Evolutionary conservation across 176 grass and related monocot genomes (phyloP).

Genomic region (Aegilops bicornis): DNA sequence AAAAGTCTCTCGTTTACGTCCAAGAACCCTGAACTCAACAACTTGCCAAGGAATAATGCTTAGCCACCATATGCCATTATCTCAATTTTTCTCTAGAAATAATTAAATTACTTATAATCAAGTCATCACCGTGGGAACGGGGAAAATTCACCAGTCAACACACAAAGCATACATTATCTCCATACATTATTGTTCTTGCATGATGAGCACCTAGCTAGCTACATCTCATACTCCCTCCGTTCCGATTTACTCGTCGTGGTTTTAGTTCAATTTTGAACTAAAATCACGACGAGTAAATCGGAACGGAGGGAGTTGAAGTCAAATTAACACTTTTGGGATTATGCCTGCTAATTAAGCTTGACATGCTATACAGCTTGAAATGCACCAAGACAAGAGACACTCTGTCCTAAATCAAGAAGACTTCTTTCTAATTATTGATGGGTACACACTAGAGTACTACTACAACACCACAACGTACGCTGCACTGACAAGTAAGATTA

Average conservation of each 20-base stretch:
- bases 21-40: too few relatives aligned
- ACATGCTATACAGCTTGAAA: slow-evolving; percentile 30
- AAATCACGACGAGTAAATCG: too few relatives aligned
- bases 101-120: not conserved
- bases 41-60: not conserved
- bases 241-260: too few relatives aligned
- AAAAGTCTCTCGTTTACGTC: too few relatives aligned
- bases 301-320: too few relatives aligned
- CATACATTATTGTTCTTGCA: not conserved
- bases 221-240: too few relatives aligned
- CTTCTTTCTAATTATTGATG: slow-evolving; percentile 10
- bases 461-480: not conserved
- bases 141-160: not conserved
- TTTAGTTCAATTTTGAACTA: too few relatives aligned
- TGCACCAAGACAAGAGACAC: slow-evolving; percentile 28
- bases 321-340: not conserved
- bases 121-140: not conserved
- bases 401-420: slow-evolving; percentile 29
- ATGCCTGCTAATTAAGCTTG: not conserved
- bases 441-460: not conserved
- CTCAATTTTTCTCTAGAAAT: not conserved
- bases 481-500: not conserved
- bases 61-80: not conserved
- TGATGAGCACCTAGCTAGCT: not conserved
- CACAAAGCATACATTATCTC: not conserved